Base-by-base conservation (phyloP, 2,329 filamentous ascomycete genomes). In the Parascedosporium putredinis region DNA sequence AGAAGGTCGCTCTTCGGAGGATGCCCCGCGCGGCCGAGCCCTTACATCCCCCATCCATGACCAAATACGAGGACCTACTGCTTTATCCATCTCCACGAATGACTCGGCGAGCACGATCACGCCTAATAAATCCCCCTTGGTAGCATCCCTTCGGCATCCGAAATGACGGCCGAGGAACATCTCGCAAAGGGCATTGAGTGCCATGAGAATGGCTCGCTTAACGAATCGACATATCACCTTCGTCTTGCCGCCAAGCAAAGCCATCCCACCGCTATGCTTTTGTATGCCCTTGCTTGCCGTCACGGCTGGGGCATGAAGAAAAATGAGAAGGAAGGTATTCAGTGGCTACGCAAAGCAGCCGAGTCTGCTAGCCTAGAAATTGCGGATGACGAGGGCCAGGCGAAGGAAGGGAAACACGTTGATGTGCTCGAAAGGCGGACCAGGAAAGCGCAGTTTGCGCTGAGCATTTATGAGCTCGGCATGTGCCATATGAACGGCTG, bases 401-500 rank as follows among this genome's bases (percentile, higher is more conserved):
- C 68, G 24, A 78, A 84, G 62, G 75, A 80, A 56, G 72, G 82
- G 53, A 81, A 84, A 67, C 65, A 71, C 9, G 75, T 82, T 1
- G 80, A 88, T 63, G 64, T 81, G 5, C 60, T 79, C 24, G 87
- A 91, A 63, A 79, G 80, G 57, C 93, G 90, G 65, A 84, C 87
- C 5, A 83, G 89, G 54, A 88, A 89, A 60, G 90, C 90, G 9
- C 91, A 97, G 60, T 95, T 97, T 64, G 93, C 91, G 1, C 74
- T 97, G 42, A 93, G 89, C 59, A 90, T 97, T 49, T 98, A 98
- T 59, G 93, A 98, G 68, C 75, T 98, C 22, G 93, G 93, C 3
- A 89, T 96, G 23, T 95, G 88, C 62, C 91, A 97, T 62, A 89
- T 96, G 81, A 96, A 98, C 59, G 93, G 93, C 4, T 98, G 93